Base-by-base conservation (phyloP, 2,329 filamentous ascomycete species). In the Fusarium paranaense region DNA sequence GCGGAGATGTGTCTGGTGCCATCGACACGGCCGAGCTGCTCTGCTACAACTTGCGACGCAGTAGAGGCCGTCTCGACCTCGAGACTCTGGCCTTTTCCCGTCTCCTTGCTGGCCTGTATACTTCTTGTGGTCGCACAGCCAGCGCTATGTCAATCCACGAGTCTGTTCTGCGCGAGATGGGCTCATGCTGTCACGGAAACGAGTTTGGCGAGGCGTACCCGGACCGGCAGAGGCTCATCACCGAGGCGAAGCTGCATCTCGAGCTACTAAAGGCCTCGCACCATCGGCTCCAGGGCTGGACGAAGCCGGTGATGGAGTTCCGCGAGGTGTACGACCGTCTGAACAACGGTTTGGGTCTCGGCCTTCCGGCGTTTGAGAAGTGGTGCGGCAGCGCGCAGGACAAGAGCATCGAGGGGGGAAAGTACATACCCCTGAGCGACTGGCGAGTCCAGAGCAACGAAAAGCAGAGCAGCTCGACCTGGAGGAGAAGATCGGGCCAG, bases 31-130 rank as follows among this genome's bases (percentile, higher is more conserved):
- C 73, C 4, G 73, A 76, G 54, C 37, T 79, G 25, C 65, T 80
- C 52, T 77, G 70, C 50, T 80, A 80, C 63, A 80, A 80, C 69
- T 56, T 80, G 35, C 66, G 74, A 6, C 78, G 77, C 22, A 75
- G 78, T 9, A 68, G 75, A 13, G 78, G 78, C 2, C 73, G 76
- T 7, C 77, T 80, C 20, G 76, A 79, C 61, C 40, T 66, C 0
- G 72, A 79, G 60, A 80, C 78, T 1, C 56, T 80, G 10, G 72
- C 69, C 4, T 74, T 79, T 18, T 76, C 78, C 0, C 74, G 74
- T 7, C 72, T 80, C 3, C 73, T 79, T 6, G 73, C 78, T 22
- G 67, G 66, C 14, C 25, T 80, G 4, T 79, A 78, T 22, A 62
- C 62, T 6, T 74, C 75, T 0, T 61, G 38, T 11, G 69, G 66